Evolutionary conservation across 2,329 filamentous ascomycete genomes (phyloP).

Genomic region (Chaetothyriales sp.): DNA sequence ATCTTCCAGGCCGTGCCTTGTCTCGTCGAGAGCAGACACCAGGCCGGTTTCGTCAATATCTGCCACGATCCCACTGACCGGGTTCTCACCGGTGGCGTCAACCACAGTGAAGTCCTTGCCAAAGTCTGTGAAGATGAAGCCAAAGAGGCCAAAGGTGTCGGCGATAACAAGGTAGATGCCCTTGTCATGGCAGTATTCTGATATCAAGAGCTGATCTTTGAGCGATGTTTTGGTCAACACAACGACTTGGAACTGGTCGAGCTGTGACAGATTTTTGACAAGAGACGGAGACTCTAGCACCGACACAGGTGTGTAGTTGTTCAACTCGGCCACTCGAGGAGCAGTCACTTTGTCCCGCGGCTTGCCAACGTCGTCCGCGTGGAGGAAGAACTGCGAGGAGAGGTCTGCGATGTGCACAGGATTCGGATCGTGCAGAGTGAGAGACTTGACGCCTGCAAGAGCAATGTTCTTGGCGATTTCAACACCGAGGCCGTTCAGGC

Average conservation of each 20-base stretch:
- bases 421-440: slow-evolving; percentile 82
- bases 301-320: slow-evolving; percentile 84
- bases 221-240: slow-evolving; percentile 77
- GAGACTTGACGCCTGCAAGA: slow-evolving; percentile 91
- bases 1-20: slow-evolving; percentile 86
- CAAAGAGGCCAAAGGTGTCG: slow-evolving; percentile 88
- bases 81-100: slow-evolving; percentile 81
- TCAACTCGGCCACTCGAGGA: slow-evolving; percentile 83
- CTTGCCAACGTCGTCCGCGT: slow-evolving; percentile 76
- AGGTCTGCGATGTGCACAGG: slow-evolving; percentile 76
- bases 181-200: slow-evolving; percentile 88
- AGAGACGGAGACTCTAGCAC: slow-evolving; percentile 55
- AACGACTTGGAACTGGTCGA: slow-evolving; percentile 84
- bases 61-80: slow-evolving; percentile 75
- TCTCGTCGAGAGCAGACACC: slow-evolving; percentile 88
- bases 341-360: slow-evolving; percentile 75
- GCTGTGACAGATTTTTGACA: slow-evolving; percentile 60
- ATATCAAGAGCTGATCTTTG: slow-evolving; percentile 66
- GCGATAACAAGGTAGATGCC: slow-evolving; percentile 79
- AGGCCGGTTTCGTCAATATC: slow-evolving; percentile 78
- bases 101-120: slow-evolving; percentile 84
- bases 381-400: slow-evolving; percentile 95
- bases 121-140: slow-evolving; percentile 93
- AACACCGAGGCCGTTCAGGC: slow-evolving; percentile 84
- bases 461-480: slow-evolving; percentile 99